Evolutionary conservation across 73 alveolate species (phyloP).

Genomic region (Paramecium biaurelia): DNA sequence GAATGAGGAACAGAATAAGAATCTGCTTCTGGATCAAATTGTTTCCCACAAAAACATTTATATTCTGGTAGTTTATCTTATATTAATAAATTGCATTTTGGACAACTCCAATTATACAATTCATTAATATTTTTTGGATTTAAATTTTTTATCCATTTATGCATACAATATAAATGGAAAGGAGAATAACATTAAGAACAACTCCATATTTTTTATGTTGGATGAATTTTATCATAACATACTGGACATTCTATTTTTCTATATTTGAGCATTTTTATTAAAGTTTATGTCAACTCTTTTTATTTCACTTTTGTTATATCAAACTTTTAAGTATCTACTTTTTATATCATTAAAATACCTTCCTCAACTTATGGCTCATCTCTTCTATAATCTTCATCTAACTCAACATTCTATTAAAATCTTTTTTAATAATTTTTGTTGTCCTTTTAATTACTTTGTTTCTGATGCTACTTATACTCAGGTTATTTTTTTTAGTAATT

Average conservation of each 20-base stretch:
- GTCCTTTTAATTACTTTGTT: neutral
- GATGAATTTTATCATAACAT: conserved; percentile 74
- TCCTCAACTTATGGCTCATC: conserved; percentile 64
- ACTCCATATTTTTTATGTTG: conserved; percentile 80
- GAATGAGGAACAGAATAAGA: conserved; percentile 91
- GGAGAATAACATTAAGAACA: conserved; percentile 88
- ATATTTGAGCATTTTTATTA: conserved; percentile 64
- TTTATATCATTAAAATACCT: neutral
- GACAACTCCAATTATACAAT: conserved; percentile 89
- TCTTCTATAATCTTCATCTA: conserved; percentile 59
- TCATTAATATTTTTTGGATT: conserved; percentile 70
- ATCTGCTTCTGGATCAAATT: conserved; percentile 80
- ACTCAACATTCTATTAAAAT: neutral
- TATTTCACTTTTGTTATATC: conserved; percentile 53
- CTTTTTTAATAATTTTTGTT: neutral
- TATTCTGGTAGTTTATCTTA: conserved; percentile 87
- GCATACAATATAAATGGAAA: conserved; percentile 88
- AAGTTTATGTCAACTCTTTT: conserved; percentile 24
- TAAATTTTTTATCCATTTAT: conserved; percentile 91
- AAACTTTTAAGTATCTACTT: conserved; percentile 60
- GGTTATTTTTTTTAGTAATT: neutral
- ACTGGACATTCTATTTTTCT: conserved; percentile 70
- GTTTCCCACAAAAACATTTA: conserved; percentile 87
- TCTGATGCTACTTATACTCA: neutral
- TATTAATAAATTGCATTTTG: conserved; percentile 86